A percentile compares a stretch with the other conserved stretches of the same genome.
Conservation (phyloP, 495 filamentous ascomycete genomes). For the Antarctomyces pellizariae region DNA sequence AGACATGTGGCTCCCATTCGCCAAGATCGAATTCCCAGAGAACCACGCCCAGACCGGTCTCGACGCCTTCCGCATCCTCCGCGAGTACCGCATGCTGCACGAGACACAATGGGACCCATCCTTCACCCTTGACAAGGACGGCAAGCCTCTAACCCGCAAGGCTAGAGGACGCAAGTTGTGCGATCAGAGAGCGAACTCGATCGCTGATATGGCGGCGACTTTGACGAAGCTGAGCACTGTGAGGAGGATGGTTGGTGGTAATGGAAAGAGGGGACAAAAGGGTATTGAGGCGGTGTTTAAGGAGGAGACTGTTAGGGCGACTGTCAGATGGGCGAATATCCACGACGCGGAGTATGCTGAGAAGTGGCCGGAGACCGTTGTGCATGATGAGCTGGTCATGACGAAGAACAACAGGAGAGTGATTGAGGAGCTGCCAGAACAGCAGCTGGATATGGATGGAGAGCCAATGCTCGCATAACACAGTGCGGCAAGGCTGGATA, state of each 20-base stretch:
- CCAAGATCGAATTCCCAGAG: slow-evolving; percentile 45
- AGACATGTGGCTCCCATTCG: slow-evolving; percentile 77
- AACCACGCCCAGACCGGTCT: slow-evolving; percentile 34
- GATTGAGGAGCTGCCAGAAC: too few relatives aligned
- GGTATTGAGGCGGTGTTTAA: slow-evolving; percentile 10
- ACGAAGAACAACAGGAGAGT: not conserved
- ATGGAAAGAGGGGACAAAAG: slow-evolving; percentile 11
- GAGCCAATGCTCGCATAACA: too few relatives aligned
- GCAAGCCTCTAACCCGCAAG: slow-evolving; percentile 24
- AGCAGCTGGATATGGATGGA: too few relatives aligned
- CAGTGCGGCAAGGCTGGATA: too few relatives aligned
- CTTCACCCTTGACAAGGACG: slow-evolving; percentile 21
- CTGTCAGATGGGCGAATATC: slow-evolving; percentile 47
- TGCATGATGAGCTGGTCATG: slow-evolving; percentile 27
- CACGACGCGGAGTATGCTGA: slow-evolving; percentile 40
- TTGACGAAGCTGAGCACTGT: slow-evolving; percentile 23
- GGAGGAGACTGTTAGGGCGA: slow-evolving; percentile 13
- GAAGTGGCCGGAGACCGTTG: slow-evolving; percentile 44
- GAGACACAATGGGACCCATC: slow-evolving; percentile 36
- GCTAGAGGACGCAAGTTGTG: slow-evolving; percentile 41
- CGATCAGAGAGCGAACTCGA: slow-evolving; percentile 70
- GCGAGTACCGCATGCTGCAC: slow-evolving; percentile 56
- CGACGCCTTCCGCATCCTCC: slow-evolving; percentile 52
- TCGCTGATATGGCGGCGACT: slow-evolving; percentile 72
- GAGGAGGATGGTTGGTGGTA: slow-evolving; percentile 14